Conservation (phyloP, 306 rosid genomes). For the Cucurbita pepo region DNA sequence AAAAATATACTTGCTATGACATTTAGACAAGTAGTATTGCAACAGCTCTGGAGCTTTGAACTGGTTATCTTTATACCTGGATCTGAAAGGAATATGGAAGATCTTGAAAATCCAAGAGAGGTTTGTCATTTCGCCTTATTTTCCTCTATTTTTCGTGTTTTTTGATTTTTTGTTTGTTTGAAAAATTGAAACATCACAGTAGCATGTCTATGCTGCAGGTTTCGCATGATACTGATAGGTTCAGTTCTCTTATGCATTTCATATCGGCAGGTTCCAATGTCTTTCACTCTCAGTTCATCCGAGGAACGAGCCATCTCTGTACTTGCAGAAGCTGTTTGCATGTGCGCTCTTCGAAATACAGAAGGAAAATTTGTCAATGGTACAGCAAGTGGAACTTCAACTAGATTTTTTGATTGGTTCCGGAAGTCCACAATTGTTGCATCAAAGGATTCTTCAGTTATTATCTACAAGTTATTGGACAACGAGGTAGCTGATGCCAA, state of each 20-base stretch:
- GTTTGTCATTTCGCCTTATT: conserved; percentile 22
- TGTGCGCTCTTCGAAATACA: conserved; percentile 54
- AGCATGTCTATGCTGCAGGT: conserved; percentile 76
- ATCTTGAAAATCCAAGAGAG: conserved; percentile 77
- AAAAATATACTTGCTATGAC: conserved; percentile 70
- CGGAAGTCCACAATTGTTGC: conserved; percentile 31
- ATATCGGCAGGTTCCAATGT: conserved; percentile 74
- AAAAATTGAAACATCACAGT: conserved; percentile 43
- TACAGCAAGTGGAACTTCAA: conserved; percentile 20
- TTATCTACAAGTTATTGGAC: conserved; percentile 49
- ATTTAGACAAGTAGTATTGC: conserved; percentile 84
- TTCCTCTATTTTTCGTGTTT: conserved; percentile 5
- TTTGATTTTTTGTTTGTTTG: neutral
- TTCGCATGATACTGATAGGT: conserved; percentile 69
- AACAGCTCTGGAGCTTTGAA: conserved; percentile 63
- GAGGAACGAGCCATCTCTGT: conserved; percentile 41
- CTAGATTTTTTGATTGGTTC: conserved; percentile 45
- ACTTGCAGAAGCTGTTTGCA: conserved; percentile 74
- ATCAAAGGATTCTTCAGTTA: conserved; percentile 54
- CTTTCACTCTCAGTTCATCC: conserved; percentile 53
- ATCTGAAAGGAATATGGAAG: conserved; percentile 62
- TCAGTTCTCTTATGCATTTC: conserved; percentile 87
- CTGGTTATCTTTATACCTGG: conserved; percentile 54
- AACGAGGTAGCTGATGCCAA: conserved; percentile 69
- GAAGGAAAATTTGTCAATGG: conserved; percentile 45